Base-by-base conservation (phyloP, 75 land plant species). In the Picea glauca region DNA sequence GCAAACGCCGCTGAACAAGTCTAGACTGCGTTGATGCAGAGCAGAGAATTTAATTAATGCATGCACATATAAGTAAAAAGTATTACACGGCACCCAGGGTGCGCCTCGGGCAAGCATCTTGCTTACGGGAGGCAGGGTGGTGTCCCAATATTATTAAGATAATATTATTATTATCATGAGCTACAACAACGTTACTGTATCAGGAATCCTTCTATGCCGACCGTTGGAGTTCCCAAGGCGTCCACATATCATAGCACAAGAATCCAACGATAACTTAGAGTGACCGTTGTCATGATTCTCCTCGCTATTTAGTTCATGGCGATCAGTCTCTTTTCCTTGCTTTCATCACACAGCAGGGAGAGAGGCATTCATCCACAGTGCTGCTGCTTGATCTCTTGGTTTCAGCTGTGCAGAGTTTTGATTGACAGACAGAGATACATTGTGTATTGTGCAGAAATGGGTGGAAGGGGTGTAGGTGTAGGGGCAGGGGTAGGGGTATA, bases 281-380 rank as follows among this genome's bases (percentile, higher is more conserved):
- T 74, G 76, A 74, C 76, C 76, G 76, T 74, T 74, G 76, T 74
- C 76, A 74, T 74, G n/a, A 74, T 74, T 74, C 32, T 60, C 62
- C 62, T 60, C 9, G 8, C 76, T 74, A 50, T 74, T 50, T 56
- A 54, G 13, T 46, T 30, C 76, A 74, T 56, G 5, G 57, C 76
- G 32, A 50, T 74, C 76, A 23, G n/a, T 50, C 76, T 20, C 3
- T 23, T 74, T 56, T 74, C 54, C 23, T 46, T 23, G 30, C 76
- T 38, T 46, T 56, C n/a, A 17, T 60, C 62, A 60, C n/a, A 17
- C 62, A 60, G 43, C 43, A 40, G 43, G 43, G 43, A 40, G 43
- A 4, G 43, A 40, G 43, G 3, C 43, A 46, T 74, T 18, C 75
- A 38, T n/a, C 40, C 15, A 30, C 21, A 13, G 9, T 23, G 56